Evolutionary conservation across 2,329 filamentous ascomycete genomes (phyloP), one percentile per base, ranked within the genome.

Genomic region (Simplicillium sp.): DNA sequence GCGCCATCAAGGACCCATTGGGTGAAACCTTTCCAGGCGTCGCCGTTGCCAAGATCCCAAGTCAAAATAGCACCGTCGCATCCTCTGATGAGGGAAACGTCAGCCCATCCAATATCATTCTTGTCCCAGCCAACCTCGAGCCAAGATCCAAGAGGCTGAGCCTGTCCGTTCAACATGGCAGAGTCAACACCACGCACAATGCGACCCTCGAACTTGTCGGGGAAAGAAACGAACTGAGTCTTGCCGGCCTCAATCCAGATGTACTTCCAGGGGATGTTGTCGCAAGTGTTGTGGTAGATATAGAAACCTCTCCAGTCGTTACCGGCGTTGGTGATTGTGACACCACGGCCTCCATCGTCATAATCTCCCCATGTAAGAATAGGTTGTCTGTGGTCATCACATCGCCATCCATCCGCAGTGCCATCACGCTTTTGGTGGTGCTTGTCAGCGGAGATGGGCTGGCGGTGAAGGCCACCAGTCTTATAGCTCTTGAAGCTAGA

Each of bases 1-100:
- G 51, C 51, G 38, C 48, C 48, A 38, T 50, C 47, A 17, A 56
- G 37, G 18, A 56, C 48, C 33, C 40, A 45, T 29, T 51, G 46
- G 5, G 46, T 48, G 36, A 54, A 56, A 9, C 52, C 50, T 43
- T 51, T 52, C 48, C 48, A 50, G 4, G 48, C 48, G 4, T 48
- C 42, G 17, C 46, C 45, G 17, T 46, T 45, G 35, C 55, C 52
- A 17, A 43, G 37, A 15, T 47, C 42, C 48, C 48, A 51, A 13
- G 50, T 42, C 38, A 53, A 16, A 11, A 46, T 43, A 14, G 38
- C 42, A 25, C 54, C 54, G 38, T 56, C 53, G 42, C 50, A 53
- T 33, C 53, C 53, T 7, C 53, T 45, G 37, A 56, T 56, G n/a
- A 55, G 40, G n/a, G 49, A 53, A 7, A 55, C 46, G 18, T 56